Percentiles rank a stretch among this genome's conserved stretches.
phyloP scores from a whole-genome alignment of 306 rosid species.

The Carpinus fangiana region DNA sequence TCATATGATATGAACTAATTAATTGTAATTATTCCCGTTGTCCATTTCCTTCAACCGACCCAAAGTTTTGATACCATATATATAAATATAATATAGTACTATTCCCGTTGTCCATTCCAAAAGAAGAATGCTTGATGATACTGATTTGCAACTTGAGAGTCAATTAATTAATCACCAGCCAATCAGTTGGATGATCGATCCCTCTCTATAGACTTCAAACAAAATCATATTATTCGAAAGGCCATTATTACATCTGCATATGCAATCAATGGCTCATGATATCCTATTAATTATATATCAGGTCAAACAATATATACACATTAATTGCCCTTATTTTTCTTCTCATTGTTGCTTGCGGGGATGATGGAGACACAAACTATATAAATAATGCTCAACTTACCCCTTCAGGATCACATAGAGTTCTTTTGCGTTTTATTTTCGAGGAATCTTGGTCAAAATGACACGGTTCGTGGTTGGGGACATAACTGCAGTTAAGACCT shows the following conservation, averaged over 20 bases:
- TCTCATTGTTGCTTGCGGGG: background rate
- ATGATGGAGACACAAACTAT: slow-evolving; percentile 11
- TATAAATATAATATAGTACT: no score
- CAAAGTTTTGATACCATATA: no score
- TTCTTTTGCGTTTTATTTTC: slow-evolving; percentile 19
- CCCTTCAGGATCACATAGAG: slow-evolving; percentile 45
- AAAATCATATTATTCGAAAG: background rate
- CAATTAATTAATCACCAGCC: background rate
- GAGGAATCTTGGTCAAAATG: background rate
- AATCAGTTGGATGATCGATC: background rate
- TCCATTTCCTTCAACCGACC: no score
- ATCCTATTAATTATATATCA: background rate
- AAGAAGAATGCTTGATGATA: no score
- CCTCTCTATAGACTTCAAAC: background rate
- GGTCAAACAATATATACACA: background rate
- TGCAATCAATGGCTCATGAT: background rate
- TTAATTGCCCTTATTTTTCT: background rate
- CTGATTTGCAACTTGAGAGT: background rate
- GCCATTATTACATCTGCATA: background rate
- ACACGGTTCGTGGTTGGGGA: background rate
- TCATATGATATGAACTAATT: no score
- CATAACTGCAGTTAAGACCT: background rate
- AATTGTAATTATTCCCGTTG: no score
- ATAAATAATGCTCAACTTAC: slow-evolving; percentile 8
- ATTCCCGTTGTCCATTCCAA: no score